Percentiles rank a stretch among this genome's conserved stretches.
Conservation (phyloP, 1,139 yeast genomes). For the Protomyces gravidus region DNA sequence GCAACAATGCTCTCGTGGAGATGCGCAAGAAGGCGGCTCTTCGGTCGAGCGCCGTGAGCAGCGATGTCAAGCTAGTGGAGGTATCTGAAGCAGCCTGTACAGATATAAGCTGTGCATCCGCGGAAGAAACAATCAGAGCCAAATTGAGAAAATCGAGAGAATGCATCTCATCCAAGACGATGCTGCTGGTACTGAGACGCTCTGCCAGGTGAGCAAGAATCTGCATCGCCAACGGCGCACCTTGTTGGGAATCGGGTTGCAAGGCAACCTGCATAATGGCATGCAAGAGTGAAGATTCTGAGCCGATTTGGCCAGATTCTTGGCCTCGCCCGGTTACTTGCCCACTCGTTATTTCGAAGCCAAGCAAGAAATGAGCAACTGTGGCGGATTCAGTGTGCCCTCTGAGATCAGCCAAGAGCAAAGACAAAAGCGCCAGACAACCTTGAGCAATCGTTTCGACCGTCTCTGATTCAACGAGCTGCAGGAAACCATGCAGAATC, state of each 20-base stretch:
- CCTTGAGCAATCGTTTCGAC: neutral
- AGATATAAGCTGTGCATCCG: too few relatives aligned
- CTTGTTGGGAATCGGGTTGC: neutral
- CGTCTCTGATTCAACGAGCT: conserved; percentile 2
- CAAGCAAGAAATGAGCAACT: conserved; percentile 15
- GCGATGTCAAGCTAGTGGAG: neutral
- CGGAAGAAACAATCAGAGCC: too few relatives aligned
- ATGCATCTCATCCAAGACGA: neutral
- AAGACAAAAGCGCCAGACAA: neutral
- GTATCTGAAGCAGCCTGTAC: neutral
- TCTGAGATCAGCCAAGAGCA: neutral
- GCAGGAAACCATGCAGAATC: conserved; percentile 4
- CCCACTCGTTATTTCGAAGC: neutral
- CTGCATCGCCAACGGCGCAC: neutral
- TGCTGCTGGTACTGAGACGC: neutral
- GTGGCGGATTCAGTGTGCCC: neutral
- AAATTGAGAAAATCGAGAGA: neutral
- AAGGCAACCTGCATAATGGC: neutral
- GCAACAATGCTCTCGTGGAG: neutral
- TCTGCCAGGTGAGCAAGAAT: conserved; percentile 6
- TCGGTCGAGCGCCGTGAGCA: neutral
- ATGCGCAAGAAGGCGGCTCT: neutral
- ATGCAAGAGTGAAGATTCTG: conserved; percentile 19
- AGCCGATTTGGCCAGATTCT: conserved; percentile 18
- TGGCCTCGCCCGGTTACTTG: neutral